Conservation (phyloP, 2,329 filamentous ascomycete genomes). For the Penicillium sp. region DNA sequence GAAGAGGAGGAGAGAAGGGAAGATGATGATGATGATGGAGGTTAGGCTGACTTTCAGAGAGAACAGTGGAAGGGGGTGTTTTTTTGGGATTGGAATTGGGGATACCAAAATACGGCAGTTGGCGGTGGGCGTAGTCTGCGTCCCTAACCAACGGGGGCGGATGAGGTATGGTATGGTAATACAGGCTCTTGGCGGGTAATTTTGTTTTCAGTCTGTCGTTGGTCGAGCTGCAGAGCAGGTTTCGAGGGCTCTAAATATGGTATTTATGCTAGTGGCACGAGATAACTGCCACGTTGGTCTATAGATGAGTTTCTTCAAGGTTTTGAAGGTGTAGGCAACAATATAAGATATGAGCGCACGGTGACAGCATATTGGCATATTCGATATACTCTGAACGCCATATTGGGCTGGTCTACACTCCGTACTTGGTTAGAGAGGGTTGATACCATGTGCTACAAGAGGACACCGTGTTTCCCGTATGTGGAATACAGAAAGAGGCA, state of each 20-base stretch:
- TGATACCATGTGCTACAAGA: constrained; percentile 2
- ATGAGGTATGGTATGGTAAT: neutral
- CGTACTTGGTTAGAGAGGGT: neutral
- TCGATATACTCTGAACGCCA: neutral
- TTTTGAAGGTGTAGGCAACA: neutral
- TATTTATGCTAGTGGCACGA: neutral
- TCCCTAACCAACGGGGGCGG: constrained; percentile 20
- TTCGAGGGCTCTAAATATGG: neutral
- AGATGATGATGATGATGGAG: constrained; percentile 10
- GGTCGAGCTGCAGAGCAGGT: neutral
- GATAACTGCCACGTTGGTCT: neutral
- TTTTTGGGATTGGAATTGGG: constrained; percentile 43
- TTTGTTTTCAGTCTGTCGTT: neutral
- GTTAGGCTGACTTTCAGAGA: constrained; percentile 19
- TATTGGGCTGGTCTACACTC: neutral
- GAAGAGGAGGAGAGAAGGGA: constrained; percentile 17
- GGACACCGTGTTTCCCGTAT: constrained; percentile 27
- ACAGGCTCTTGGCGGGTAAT: constrained; percentile 3
- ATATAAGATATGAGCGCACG: neutral
- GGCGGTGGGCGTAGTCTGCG: constrained; percentile 43
- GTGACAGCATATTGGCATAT: neutral
- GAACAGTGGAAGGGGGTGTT: constrained; percentile 25
- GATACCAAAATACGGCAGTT: constrained; percentile 39
- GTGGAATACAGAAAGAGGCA: constrained; percentile 24
- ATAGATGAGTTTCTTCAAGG: neutral